Evolutionary conservation across 2,329 filamentous ascomycete genomes (phyloP), one percentile per base, ranked within the genome.

Genomic region (Diplodia mutila): DNA sequence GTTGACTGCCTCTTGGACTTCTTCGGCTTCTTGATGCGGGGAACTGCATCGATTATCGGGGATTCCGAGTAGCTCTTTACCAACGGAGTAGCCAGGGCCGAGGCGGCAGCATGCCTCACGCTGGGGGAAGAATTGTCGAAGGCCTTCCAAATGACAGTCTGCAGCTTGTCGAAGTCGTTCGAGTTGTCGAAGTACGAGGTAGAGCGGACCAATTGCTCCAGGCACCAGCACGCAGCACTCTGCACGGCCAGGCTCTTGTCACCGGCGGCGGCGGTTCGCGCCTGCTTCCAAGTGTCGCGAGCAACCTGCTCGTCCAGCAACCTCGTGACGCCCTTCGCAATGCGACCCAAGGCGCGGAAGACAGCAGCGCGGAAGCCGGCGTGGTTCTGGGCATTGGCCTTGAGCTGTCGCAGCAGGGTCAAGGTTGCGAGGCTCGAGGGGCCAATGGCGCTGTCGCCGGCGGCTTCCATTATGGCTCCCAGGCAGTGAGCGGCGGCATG

Each of bases 261-360:
- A 69, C 85, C 85, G 0, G 89, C 85, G 32, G 91, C 91, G 72
- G 91, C 86, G 78, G 85, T 92, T 70, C 95, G 89, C 29, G 89
- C 90, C 77, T 94, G 91, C 79, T 97, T 99, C 93, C 93, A 98
- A 18, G 96, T 87, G 77, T 97, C 94, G 74, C 93, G 89, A n/a
- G 91, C 91, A 46, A 94, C 85, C 66, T 83, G 84, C 78, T 99
- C 95, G 73, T 99, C 95, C 73, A 94, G 85, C 69, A 92, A 93
- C 5, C 85, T 84, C 66, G 87, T 86, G 32, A 97, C 87, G 78
- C 94, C 94, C 68, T 85, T 85, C 29, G 90, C 85, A 49, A 97
- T 86, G 80, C 93, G 94, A 51, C 87, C 89, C 59, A 97, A 80
- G 0, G 93, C 88, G 53, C 84, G 86, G 75, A 97, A 92, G 25